Evolutionary conservation across 1,284 basidiomycete species (phyloP).

Genomic region (Afroboletus lepidellus): DNA sequence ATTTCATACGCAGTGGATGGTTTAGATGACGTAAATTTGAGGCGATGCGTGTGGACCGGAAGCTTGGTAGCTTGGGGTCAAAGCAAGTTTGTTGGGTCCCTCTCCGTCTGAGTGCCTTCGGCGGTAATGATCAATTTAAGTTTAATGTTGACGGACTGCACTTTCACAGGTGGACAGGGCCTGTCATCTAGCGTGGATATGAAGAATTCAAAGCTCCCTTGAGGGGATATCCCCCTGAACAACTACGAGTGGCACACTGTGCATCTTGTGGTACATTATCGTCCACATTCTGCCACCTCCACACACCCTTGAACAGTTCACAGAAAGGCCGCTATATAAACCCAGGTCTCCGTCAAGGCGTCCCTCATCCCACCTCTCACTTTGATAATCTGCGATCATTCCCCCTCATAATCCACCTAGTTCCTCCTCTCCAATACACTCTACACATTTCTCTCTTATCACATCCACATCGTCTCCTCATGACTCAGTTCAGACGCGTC

Average conservation of each 20-base stretch:
- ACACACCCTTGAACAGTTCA: background rate
- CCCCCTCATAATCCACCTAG: background rate
- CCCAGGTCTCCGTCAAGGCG: background rate
- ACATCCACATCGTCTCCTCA: background rate
- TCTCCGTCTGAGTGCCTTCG: too few relatives aligned
- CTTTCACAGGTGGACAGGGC: background rate
- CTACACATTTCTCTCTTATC: background rate
- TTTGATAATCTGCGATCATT: background rate
- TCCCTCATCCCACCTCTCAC: background rate
- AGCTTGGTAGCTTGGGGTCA: too few relatives aligned
- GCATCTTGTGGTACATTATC: background rate
- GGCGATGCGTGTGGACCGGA: too few relatives aligned
- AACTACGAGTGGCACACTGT: background rate
- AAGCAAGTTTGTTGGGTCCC: too few relatives aligned
- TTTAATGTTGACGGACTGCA: background rate
- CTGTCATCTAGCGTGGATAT: slow-evolving; percentile 1
- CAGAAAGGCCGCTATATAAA: background rate
- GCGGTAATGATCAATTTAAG: too few relatives aligned
- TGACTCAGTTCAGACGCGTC: background rate
- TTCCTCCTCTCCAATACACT: background rate
- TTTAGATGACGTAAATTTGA: too few relatives aligned
- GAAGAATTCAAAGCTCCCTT: background rate
- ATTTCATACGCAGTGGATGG: background rate
- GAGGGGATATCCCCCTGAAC: background rate
- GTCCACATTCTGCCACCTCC: background rate